phyloP scores from a whole-genome alignment of 441 rosid species.

The Brassica hybrid region DNA sequence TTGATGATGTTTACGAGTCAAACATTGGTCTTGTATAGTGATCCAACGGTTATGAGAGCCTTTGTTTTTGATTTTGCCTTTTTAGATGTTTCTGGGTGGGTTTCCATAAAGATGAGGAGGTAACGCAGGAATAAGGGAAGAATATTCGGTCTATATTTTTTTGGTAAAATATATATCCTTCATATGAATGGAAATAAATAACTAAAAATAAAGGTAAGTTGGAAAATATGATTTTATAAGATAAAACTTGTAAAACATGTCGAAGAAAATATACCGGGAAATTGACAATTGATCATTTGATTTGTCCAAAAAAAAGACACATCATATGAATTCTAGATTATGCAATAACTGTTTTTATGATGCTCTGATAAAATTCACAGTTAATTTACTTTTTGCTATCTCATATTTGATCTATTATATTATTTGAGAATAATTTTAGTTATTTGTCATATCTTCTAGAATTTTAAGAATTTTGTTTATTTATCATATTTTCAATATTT shows the following conservation, averaged over 20 bases:
- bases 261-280: background rate
- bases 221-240: background rate
- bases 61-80: conserved; percentile 6
- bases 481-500: no score
- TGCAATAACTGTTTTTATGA: background rate
- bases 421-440: no score
- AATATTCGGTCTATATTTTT: conserved; percentile 28
- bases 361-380: background rate
- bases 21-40: background rate
- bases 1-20: conserved; percentile 15
- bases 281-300: background rate
- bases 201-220: background rate
- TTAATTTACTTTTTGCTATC: no score
- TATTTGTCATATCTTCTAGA: no score
- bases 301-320: background rate
- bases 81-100: conserved; percentile 31
- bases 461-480: no score
- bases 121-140: conserved; percentile 31
- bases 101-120: conserved; percentile 6
- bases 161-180: conserved; percentile 24
- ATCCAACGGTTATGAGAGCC: conserved; percentile 28
- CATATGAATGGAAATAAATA: background rate
- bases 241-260: background rate
- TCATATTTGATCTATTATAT: no score
- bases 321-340: conserved; percentile 1